Percentiles rank a stretch among this genome's conserved stretches.
These are phyloP conservation scores for Pseudogymnoascus sp. DNA, from an alignment of 2,329 filamentous ascomycete genomes.

Conservation along the genomic window DNA sequence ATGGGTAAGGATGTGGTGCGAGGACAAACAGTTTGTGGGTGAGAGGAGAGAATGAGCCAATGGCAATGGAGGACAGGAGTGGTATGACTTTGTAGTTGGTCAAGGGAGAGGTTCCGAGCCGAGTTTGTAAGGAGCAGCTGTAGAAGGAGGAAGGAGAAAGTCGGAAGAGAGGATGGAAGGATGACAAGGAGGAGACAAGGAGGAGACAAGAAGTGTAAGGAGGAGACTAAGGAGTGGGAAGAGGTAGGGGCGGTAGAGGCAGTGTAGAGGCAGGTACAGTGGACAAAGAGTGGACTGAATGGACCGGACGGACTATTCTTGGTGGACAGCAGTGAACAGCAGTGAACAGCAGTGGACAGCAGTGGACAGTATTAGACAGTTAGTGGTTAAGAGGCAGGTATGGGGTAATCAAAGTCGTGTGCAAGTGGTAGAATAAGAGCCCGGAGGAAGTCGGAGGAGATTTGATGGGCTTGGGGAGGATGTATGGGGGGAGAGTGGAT, in stretches of 20 bases:
- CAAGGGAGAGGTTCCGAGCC: background rate
- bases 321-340: too few species aligned
- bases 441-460: background rate
- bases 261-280: background rate
- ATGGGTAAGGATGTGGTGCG: background rate
- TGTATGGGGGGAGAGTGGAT: background rate
- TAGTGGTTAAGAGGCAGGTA: background rate
- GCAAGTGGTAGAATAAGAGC: background rate
- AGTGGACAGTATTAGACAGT: background rate
- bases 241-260: background rate
- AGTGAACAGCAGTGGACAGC: background rate
- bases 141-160: background rate
- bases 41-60: background rate
- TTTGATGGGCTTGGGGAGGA: background rate
- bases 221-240: background rate
- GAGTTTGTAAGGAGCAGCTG: background rate
- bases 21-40: background rate
- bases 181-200: too few species aligned
- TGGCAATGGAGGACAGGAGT: background rate
- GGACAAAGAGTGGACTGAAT: background rate
- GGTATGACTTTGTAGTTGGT: background rate
- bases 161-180: background rate
- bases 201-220: background rate
- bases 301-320: too few species aligned
- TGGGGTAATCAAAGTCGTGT: background rate